Conservation (phyloP, 2,329 filamentous ascomycete species). For the Chaetomiaceae sp. region DNA sequence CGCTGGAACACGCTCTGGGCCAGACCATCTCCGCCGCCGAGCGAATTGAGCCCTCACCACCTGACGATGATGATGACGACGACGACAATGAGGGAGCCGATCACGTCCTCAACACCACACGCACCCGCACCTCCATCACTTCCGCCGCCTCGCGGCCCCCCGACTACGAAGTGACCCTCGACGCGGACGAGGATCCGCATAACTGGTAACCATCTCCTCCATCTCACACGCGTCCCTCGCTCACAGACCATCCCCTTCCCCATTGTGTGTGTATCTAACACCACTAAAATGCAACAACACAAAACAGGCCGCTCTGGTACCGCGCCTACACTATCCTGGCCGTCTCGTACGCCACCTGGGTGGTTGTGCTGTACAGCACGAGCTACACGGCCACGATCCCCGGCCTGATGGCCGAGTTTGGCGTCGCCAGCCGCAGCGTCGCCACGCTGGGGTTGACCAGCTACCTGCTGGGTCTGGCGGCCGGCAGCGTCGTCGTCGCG, state of each 20-base stretch:
- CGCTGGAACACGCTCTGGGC: constrained; percentile 10
- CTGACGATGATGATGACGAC: constrained; percentile 1
- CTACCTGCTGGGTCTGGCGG: constrained; percentile 65
- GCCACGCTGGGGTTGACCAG: constrained; percentile 67
- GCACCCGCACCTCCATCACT: constrained; percentile 35
- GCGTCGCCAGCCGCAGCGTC: constrained; percentile 43
- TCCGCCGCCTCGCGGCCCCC: constrained; percentile 38
- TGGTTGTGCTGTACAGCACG: constrained; percentile 62
- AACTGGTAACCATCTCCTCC: constrained; percentile 44
- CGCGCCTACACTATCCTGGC: constrained; percentile 34
- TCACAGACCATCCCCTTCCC: not conserved
- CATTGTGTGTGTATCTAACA: too few species aligned
- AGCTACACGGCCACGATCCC: constrained; percentile 65
- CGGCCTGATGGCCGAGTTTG: constrained; percentile 60
- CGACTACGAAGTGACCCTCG: constrained; percentile 65
- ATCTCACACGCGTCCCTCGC: not conserved
- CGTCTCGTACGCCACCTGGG: constrained; percentile 39
- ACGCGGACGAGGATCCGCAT: constrained; percentile 56
- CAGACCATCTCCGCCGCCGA: constrained; percentile 2
- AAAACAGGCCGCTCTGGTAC: constrained; percentile 41
- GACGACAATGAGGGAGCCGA: not conserved
- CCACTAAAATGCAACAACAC: not conserved
- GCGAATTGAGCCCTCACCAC: not conserved
- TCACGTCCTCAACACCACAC: constrained; percentile 32
- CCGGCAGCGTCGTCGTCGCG: constrained; percentile 64